Base-by-base conservation (phyloP, 2,329 filamentous ascomycete species). In the Claviceps purpurea region DNA sequence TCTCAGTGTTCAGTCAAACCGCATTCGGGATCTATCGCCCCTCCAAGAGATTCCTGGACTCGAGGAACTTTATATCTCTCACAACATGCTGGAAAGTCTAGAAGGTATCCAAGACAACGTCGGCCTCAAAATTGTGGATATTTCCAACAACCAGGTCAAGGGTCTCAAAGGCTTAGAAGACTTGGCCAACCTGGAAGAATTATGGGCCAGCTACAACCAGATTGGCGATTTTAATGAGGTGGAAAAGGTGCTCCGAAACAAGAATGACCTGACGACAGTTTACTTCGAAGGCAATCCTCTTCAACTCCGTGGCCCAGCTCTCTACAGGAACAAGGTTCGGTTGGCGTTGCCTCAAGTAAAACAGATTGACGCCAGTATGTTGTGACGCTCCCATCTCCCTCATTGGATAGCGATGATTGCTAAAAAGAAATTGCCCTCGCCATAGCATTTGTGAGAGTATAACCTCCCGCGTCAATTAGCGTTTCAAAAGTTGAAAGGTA, bases 291-390 rank as follows among this genome's bases (percentile, higher is more conserved):
- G 89, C 1, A 96, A 95, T 62, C 91, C 90, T 26, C 68, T 98
- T 60, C 93, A 98, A 70, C 74, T 82, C 55, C 78, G 77, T 51
- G 81, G 79, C 4, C 86, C 87, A n/a, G 87, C 87, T 1, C 70
- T 96, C 55, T 98, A 98, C 69, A 76, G 93, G 62, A 97, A 96
- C 70, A 98, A 98, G 71, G 82, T 98, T 44, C 78, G 85, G 54
- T 70, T 98, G 66, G 86, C 89, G 38, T 68, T 98, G 67, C 93
- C 93, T 53, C 85, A 93, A 67, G 73, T 98, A 50, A 79, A 79
- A 65, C 90, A 98, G 73, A 96, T 98, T 65, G 93, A 98, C 79
- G 93, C 93, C 54, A 94, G 91, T 96, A 75, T 81, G 89, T 87
- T 51, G 8, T 47, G 22, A n/a, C 14, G 22, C 14, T 13, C 13